Conservation (phyloP, 2,329 filamentous ascomycete genomes). For the Verticillium tricorpus region DNA sequence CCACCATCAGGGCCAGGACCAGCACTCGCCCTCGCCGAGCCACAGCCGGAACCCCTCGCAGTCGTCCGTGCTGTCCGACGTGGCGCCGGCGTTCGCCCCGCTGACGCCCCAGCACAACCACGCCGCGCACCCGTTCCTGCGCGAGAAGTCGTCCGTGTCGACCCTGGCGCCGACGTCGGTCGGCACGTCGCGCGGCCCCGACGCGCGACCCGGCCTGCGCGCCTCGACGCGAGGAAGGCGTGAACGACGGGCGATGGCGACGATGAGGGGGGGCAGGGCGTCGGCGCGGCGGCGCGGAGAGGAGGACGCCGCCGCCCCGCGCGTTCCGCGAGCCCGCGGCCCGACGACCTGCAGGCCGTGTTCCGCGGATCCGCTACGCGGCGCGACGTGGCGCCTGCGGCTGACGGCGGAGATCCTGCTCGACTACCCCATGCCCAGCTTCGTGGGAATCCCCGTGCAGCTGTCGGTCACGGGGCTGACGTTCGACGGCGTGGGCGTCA, state of each 20-base stretch:
- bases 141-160: constrained; percentile 59
- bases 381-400: constrained; percentile 80
- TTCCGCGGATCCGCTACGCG: constrained; percentile 86
- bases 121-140: constrained; percentile 24
- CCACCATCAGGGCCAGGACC: too few species aligned
- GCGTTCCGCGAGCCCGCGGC: constrained; percentile 68
- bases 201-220: constrained; percentile 46
- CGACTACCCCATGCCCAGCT: constrained; percentile 98
- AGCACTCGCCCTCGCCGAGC: constrained; percentile 13
- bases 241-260: too few species aligned
- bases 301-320: constrained; percentile 31
- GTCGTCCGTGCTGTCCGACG: constrained; percentile 34
- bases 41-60: constrained; percentile 42
- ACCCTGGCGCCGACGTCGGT: constrained; percentile 54
- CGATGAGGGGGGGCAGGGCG: constrained; percentile 9
- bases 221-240: constrained; percentile 33
- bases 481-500: constrained; percentile 90
- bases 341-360: constrained; percentile 88
- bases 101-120: constrained; percentile 27
- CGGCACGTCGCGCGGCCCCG: constrained; percentile 51
- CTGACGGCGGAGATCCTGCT: constrained; percentile 92
- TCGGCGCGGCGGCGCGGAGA: not conserved
- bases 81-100: constrained; percentile 20
- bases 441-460: constrained; percentile 91
- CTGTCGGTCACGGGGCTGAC: constrained; percentile 91